Conservation (phyloP, 2,329 filamentous ascomycete genomes). For the Neofusicoccum laricinum region DNA sequence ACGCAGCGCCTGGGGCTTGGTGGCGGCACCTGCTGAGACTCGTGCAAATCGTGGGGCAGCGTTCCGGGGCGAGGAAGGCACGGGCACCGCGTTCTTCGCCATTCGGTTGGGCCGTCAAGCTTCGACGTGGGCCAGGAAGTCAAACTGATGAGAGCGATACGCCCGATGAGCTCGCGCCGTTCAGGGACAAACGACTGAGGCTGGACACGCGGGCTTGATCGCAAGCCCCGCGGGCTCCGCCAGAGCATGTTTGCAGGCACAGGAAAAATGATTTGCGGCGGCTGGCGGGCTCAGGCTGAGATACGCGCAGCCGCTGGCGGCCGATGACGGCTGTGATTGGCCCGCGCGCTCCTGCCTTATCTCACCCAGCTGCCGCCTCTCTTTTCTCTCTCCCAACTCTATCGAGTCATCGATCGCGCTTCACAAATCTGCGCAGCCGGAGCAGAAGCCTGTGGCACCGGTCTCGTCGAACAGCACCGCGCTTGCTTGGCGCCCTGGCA, state of each 20-base stretch:
- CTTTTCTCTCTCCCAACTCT: conserved; percentile 8
- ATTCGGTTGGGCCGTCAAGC: too few relatives aligned
- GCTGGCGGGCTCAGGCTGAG: too few relatives aligned
- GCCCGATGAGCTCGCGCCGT: background rate
- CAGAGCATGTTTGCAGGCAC: too few relatives aligned
- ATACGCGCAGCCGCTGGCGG: background rate
- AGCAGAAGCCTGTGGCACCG: background rate
- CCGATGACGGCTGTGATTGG: conserved; percentile 8
- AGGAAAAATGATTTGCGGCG: background rate
- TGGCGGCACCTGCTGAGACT: background rate
- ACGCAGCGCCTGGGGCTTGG: background rate
- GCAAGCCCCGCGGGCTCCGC: too few relatives aligned
- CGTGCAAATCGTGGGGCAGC: background rate
- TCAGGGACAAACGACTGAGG: background rate
- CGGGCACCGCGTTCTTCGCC: background rate
- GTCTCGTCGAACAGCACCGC: background rate
- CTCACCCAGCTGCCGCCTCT: background rate
- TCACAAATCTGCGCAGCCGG: background rate
- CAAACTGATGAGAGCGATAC: too few relatives aligned
- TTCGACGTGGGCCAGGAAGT: too few relatives aligned
- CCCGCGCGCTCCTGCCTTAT: background rate
- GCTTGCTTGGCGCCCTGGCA: background rate
- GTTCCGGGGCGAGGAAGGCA: background rate
- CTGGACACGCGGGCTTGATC: background rate
- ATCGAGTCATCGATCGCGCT: background rate